These are phyloP conservation scores for Avicennia marina DNA, from an alignment of 257 asterid species.

Conservation along the genomic window DNA sequence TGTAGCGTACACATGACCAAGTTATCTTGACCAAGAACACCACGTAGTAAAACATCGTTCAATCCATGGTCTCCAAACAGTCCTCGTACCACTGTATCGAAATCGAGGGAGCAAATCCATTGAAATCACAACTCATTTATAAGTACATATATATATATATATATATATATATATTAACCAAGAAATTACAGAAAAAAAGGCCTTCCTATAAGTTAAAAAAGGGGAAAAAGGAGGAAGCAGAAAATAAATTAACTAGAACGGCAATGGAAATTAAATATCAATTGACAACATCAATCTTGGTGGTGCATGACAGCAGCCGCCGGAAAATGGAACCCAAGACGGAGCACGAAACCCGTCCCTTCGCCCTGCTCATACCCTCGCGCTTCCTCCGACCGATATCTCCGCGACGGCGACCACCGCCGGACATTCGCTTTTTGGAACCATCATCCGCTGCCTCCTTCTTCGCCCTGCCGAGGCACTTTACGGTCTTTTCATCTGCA, in stretches of 20 bases:
- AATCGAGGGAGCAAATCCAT: background rate
- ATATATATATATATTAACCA: conserved; percentile 5
- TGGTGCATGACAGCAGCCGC: conserved; percentile 72
- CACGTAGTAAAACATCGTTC: background rate
- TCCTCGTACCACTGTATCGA: background rate
- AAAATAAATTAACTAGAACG: no score
- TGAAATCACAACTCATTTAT: background rate
- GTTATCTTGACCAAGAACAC: background rate
- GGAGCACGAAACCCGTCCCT: conserved; percentile 29
- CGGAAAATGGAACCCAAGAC: conserved; percentile 57
- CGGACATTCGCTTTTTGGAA: no score
- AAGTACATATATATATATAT: background rate
- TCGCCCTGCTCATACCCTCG: conserved; percentile 34
- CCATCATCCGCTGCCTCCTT: no score
- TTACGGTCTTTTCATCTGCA: conserved; percentile 22
- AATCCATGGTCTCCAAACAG: background rate
- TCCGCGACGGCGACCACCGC: no score
- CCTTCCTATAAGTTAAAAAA: conserved; percentile 11
- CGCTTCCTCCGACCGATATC: conserved; percentile 25
- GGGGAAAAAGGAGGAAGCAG: background rate
- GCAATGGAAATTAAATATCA: conserved; percentile 19
- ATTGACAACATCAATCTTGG: conserved; percentile 68
- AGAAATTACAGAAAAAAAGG: background rate
- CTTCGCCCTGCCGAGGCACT: conserved; percentile 36
- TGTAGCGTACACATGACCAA: background rate